Evolutionary conservation across 768 basidiomycete species (phyloP).

Genomic region (Mycena epipterygia): DNA sequence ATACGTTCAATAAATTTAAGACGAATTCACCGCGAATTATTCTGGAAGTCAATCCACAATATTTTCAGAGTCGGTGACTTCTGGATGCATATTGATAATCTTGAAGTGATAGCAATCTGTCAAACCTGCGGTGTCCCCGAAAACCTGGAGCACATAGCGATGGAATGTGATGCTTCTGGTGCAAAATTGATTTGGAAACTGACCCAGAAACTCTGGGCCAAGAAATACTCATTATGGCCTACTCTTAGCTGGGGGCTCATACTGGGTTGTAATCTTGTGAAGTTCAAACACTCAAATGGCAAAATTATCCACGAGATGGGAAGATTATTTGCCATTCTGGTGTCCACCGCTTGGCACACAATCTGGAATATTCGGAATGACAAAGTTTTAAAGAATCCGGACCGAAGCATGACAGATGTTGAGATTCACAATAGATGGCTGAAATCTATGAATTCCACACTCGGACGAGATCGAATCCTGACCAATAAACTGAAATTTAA

Average conservation of each 20-base stretch:
- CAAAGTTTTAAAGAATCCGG: not conserved
- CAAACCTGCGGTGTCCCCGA: not conserved
- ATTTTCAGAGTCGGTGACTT: conserved; percentile 23
- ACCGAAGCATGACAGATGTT: not conserved
- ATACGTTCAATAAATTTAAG: not conserved
- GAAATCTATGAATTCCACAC: not conserved
- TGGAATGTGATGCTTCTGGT: no score
- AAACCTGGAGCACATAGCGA: no score
- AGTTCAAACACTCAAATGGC: not conserved
- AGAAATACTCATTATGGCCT: not conserved
- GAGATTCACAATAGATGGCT: not conserved
- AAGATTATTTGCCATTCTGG: not conserved
- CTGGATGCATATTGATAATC: conserved; percentile 27
- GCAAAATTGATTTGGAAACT: conserved; percentile 24
- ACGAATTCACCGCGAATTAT: not conserved
- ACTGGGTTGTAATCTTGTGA: no score
- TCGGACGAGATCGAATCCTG: not conserved
- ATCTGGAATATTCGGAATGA: conserved; percentile 9
- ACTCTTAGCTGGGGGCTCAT: not conserved
- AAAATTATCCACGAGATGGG: conserved; percentile 11
- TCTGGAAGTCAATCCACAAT: conserved; percentile 31
- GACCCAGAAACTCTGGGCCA: not conserved
- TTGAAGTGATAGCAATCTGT: conserved; percentile 1
- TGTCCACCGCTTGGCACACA: not conserved
- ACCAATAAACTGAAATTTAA: no score